These are phyloP conservation scores for Tieghemiomyces parasiticus DNA, from an alignment of 192 early-diverging fungal genomes.

Conservation along the genomic window DNA sequence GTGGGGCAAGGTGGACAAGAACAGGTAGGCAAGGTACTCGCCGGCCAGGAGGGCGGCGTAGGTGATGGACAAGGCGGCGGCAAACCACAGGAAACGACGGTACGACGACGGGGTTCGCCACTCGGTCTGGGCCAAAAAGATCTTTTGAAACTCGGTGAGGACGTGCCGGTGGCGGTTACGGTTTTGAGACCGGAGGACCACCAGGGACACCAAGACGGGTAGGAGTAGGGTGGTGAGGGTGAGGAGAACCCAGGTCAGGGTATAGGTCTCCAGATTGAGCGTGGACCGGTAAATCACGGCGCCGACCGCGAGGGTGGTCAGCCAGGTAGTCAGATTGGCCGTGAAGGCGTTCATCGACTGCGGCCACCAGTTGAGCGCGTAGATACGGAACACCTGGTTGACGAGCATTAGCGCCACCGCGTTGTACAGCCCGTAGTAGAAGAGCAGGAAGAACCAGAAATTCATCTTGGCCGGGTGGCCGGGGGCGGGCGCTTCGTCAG, in stretches of 20 bases:
- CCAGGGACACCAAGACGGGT: conserved; percentile 47
- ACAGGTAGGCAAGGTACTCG: conserved; percentile 50
- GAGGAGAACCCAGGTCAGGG: conserved; percentile 49
- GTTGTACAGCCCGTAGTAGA: conserved; percentile 64
- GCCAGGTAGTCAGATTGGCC: conserved; percentile 52
- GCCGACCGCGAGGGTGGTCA: conserved; percentile 38
- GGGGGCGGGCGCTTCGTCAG: neutral
- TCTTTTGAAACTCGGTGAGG: conserved; percentile 34
- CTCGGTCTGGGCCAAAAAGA: conserved; percentile 31
- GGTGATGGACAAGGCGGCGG: conserved; percentile 46
- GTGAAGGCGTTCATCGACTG: conserved; percentile 39
- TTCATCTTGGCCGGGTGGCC: conserved; percentile 32
- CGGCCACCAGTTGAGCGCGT: conserved; percentile 71
- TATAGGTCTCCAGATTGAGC: conserved; percentile 31
- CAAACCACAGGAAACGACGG: conserved; percentile 63
- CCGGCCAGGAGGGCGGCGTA: conserved; percentile 50
- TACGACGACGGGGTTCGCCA: conserved; percentile 55
- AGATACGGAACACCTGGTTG: conserved; percentile 62
- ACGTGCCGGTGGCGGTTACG: conserved; percentile 30
- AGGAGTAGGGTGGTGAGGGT: conserved; percentile 61
- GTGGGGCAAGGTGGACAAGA: conserved; percentile 37
- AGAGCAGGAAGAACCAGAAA: conserved; percentile 68
- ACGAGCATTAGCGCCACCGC: conserved; percentile 53
- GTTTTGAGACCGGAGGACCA: conserved; percentile 30
- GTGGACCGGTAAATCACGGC: conserved; percentile 37